phyloP scores from a whole-genome alignment of 2,329 filamentous ascomycete species.

The Cladophialophora exuberans region DNA sequence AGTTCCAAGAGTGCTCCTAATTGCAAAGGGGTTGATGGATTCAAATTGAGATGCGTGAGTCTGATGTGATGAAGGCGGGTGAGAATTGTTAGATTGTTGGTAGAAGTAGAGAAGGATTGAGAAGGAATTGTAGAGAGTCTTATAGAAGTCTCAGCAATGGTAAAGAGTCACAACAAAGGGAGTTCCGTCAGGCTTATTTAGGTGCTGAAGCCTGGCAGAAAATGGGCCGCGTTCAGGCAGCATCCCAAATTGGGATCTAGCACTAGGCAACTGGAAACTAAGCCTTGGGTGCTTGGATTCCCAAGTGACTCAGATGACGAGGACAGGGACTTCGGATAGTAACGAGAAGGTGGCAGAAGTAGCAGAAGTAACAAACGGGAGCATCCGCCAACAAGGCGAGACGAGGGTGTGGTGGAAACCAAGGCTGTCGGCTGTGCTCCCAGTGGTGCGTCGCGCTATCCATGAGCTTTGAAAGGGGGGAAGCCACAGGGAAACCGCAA shows the following conservation, averaged over 20 bases:
- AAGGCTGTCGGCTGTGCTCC: too few relatives aligned
- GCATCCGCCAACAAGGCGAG: constrained; percentile 20
- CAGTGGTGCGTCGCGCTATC: too few relatives aligned
- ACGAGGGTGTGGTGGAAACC: constrained; percentile 1
- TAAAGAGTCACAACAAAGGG: constrained; percentile 21
- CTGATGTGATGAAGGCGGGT: constrained; percentile 10
- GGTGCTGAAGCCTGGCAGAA: constrained; percentile 21
- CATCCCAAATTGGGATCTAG: constrained; percentile 20
- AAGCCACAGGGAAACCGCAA: too few relatives aligned
- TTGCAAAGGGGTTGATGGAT: constrained; percentile 19
- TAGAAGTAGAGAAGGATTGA: constrained; percentile 2
- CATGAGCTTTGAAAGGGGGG: not conserved
- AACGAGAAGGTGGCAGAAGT: constrained; percentile 3
- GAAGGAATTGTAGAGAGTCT: constrained; percentile 12
- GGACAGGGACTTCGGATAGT: constrained; percentile 15
- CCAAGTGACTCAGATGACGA: constrained; percentile 24
- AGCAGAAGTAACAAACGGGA: constrained; percentile 15
- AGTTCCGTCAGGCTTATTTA: constrained; percentile 17
- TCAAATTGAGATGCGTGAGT: constrained; percentile 10
- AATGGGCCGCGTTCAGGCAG: constrained; percentile 25
- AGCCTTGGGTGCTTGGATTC: constrained; percentile 7
- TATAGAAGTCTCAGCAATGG: constrained; percentile 19
- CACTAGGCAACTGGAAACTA: constrained; percentile 29
- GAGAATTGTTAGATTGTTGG: constrained; percentile 6
- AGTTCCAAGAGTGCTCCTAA: constrained; percentile 22